Base-by-base conservation (phyloP, 164 flowering plant species). In the Vitis riparia region DNA sequence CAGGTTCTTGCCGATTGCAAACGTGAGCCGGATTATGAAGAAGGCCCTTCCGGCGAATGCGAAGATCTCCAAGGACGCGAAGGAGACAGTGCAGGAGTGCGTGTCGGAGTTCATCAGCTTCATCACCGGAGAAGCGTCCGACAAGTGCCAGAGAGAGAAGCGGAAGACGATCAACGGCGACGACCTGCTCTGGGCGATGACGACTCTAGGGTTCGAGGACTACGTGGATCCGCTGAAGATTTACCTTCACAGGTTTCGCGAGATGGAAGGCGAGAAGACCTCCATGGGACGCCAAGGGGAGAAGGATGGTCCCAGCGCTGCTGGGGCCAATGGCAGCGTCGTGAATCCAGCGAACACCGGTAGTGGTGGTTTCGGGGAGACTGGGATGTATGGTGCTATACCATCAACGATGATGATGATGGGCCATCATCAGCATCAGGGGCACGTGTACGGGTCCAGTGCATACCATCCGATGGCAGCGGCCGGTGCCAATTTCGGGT, bases 71-170 rank as follows among this genome's bases (percentile, higher is more conserved):
- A 86, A 86, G 48, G 90, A 86, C 65, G 90, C 90, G 9, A 86
- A 86, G 64, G 90, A 86, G 67, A 86, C 90, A 2, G 90, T 86
- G 11, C 90, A 86, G 62, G 90, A 86, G 73, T 86, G 90, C 71
- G 90, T 86, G 19, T 84, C 88, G 17, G 90, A 86, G 86, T 86
- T 84, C 81, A 86, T 86, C 15, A 86, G 90, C 73, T 86, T 86
- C 75, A 73, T 86, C 59, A 86, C 90, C 11, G 89, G 89, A 1
- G 89, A 86, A 63, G 89, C 89, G 2, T 82, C 86, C 0, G 89
- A 86, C 56, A 86, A 86, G 81, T 86, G 89, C 57, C 89, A 86
- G 72, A 76, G 83, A 51, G 89, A 86, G 80, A 86, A 84, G 74
- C 27, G 89, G 27, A 86, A 86, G 80, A 86, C 88, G 32, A 86